Evolutionary conservation across 139 green algal genomes (phyloP), one percentile per base, ranked within the genome.

Genomic region (Nannochloris sp.): DNA sequence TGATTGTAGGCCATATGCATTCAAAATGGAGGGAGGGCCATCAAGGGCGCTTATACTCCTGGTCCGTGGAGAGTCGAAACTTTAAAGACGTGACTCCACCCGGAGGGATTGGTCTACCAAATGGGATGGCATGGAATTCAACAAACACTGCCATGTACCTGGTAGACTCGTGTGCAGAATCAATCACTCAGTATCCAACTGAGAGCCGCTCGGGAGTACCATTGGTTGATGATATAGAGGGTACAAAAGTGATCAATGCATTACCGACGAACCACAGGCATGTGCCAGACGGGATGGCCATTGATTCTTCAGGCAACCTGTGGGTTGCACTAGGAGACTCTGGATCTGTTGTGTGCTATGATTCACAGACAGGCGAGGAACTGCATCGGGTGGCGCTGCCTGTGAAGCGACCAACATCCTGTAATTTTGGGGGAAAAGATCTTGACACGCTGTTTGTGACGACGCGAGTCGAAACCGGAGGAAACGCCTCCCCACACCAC

Each of bases 241-340:
- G 17, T 36, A 13, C 11, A 4, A 49, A 33, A 30, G 12, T 59
- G 2, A 45, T 78, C 40, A 30, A 5, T 33, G 40, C 17, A 40
- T 3, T 28, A 0, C 49, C 65, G 20, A 67, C 23, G 4, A 28
- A 31, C 11, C 65, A 69, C 26, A 66, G 56, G 44, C 17, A 55
- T 1, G 71, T 78, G 51, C 79, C 79, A 4, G 78, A 89, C 48
- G 82, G 82, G 45, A 86, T 86, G 68, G 78, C 77, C 25, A 81
- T 89, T 17, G 71, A 81, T 29, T 49, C 57, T 29, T 59, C 64
- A 23, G 82, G 76, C 43, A 85, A 84, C 44, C 55, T 89, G 29
- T 89, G 82, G 82, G 68, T 89, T 23, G 82, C 76, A 0, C 55
- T 87, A 4, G 79, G 61, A 3, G 82, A 89, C 55, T 77, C 61